A percentile compares a stretch with the other conserved stretches of the same genome.
These are phyloP conservation scores for Suhomyces anneliseae DNA, from an alignment of 1,139 yeast species.

Conservation along the genomic window DNA sequence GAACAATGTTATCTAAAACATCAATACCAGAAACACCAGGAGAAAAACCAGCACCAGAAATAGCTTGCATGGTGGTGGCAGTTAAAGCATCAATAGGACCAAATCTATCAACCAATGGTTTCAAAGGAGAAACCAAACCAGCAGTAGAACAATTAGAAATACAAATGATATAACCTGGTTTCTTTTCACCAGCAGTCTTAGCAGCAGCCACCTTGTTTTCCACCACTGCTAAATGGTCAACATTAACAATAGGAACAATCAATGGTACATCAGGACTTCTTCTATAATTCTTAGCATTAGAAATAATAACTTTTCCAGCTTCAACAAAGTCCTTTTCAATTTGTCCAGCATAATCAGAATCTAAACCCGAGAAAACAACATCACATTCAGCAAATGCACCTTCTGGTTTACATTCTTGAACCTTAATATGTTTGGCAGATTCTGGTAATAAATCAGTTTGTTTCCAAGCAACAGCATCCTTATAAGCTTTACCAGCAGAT, in stretches of 20 bases:
- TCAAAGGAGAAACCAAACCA: constrained; percentile 93
- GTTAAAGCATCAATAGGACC: constrained; percentile 89
- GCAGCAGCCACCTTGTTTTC: constrained; percentile 59
- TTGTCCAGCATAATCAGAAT: constrained; percentile 89
- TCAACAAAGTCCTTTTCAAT: constrained; percentile 84
- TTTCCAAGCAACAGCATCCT: constrained; percentile 91
- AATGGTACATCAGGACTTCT: constrained; percentile 86
- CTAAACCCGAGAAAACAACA: constrained; percentile 91
- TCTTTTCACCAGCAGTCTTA: constrained; percentile 50
- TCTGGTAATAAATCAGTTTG: constrained; percentile 84
- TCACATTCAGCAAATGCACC: constrained; percentile 83
- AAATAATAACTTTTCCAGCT: constrained; percentile 78
- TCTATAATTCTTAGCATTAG: constrained; percentile 96
- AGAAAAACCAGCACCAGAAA: constrained; percentile 97
- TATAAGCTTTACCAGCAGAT: constrained; percentile 87
- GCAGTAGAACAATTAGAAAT: constrained; percentile 98
- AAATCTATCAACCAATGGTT: constrained; percentile 82
- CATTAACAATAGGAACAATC: constrained; percentile 91
- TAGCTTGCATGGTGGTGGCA: constrained; percentile 93
- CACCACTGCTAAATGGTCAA: constrained; percentile 85
- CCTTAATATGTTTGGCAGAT: constrained; percentile 58
- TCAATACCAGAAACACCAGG: constrained; percentile 98
- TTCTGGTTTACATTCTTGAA: constrained; percentile 74
- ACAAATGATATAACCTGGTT: constrained; percentile 85
- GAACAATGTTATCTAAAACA: constrained; percentile 89